Percentiles rank a stretch among this genome's conserved stretches.
These are phyloP conservation scores for Taphrina sp. DNA, from an alignment of 1,139 yeast genomes.

Conservation along the genomic window DNA sequence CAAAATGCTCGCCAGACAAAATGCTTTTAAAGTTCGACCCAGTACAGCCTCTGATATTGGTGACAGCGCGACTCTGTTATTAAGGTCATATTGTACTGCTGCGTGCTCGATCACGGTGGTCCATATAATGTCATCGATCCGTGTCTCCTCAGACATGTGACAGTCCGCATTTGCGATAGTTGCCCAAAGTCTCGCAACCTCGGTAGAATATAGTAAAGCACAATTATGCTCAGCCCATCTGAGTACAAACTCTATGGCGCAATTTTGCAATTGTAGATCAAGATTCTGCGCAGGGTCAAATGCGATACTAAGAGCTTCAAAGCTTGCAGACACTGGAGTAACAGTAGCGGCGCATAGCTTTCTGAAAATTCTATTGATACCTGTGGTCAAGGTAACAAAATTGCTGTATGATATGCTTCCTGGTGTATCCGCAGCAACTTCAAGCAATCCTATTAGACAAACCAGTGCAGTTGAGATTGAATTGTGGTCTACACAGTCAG, in stretches of 20 bases:
- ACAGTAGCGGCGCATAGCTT: too few species aligned
- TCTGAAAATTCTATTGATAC: too few species aligned
- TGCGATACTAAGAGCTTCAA: background rate
- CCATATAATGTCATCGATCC: conserved; percentile 20
- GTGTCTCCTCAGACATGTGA: background rate
- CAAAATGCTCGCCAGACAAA: background rate
- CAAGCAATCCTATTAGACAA: conserved; percentile 8
- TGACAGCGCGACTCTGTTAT: background rate
- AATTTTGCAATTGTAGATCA: conserved; percentile 7
- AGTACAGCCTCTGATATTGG: conserved; percentile 8
- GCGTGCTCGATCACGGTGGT: conserved; percentile 4
- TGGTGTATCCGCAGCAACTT: background rate
- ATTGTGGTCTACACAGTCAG: background rate
- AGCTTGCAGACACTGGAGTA: too few species aligned
- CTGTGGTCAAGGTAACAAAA: too few species aligned
- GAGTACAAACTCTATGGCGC: conserved; percentile 6
- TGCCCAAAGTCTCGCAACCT: background rate
- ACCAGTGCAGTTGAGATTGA: background rate
- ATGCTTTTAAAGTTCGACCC: background rate
- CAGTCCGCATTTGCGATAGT: background rate
- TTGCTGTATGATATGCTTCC: conserved; percentile 12
- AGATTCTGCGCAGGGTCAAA: background rate
- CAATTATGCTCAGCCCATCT: conserved; percentile 13
- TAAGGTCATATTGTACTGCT: conserved; percentile 8
- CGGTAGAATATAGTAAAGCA: background rate